These are phyloP conservation scores for Zygosaccharomyces sapae DNA, from an alignment of 1,139 yeast species.

Conservation along the genomic window DNA sequence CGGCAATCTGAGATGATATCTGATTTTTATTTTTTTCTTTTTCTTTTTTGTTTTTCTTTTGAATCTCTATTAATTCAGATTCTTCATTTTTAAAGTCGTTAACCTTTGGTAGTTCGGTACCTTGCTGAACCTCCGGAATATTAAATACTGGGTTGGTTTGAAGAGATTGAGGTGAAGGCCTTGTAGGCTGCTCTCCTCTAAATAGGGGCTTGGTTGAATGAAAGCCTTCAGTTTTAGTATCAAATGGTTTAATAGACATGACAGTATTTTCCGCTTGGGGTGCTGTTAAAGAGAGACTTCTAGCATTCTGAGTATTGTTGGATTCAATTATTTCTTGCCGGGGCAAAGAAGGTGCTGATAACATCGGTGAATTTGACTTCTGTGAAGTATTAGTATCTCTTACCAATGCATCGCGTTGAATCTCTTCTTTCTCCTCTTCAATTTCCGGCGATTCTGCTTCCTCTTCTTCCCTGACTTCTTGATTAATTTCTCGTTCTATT, in stretches of 20 bases:
- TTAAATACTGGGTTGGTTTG: too few relatives aligned
- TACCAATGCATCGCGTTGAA: neutral
- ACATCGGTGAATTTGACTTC: neutral
- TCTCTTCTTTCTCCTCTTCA: neutral
- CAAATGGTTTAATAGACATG: neutral
- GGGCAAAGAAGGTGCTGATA: neutral
- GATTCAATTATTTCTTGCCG: neutral
- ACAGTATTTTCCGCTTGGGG: neutral
- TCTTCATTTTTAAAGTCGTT: neutral
- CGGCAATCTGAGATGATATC: slow-evolving; percentile 34
- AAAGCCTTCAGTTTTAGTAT: neutral
- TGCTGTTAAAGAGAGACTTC: neutral
- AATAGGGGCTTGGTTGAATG: neutral
- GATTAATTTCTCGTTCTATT: neutral
- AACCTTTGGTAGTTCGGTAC: neutral
- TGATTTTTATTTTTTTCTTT: slow-evolving; percentile 24
- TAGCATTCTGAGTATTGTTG: neutral
- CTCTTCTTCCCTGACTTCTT: neutral
- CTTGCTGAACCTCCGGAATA: too few relatives aligned
- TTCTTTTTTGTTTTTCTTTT: slow-evolving; percentile 9
- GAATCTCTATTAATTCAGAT: neutral
- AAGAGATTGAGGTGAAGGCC: neutral
- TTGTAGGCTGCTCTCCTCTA: neutral
- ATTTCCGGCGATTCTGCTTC: neutral
- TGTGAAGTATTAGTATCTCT: neutral